phyloP scores from a whole-genome alignment of 345 rosid species.

The Populus tremula region DNA sequence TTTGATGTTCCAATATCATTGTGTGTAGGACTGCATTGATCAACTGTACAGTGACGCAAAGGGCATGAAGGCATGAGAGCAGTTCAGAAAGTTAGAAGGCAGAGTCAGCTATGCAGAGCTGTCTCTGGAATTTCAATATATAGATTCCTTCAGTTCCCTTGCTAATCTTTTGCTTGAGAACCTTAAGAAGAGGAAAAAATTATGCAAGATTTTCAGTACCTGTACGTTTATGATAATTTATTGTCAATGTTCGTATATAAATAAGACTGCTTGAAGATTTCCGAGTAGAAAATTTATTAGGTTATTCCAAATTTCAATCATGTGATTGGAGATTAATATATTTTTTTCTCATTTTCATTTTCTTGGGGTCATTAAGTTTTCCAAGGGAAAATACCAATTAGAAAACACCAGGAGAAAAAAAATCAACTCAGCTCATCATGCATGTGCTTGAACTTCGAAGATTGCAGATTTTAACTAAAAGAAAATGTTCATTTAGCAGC shows the following conservation, averaged over 20 bases:
- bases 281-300: neutral
- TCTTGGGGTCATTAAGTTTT: neutral
- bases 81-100: conserved; percentile 2
- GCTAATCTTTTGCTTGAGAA: neutral
- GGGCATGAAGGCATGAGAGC: conserved; percentile 43
- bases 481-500: neutral
- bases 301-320: neutral
- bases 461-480: neutral
- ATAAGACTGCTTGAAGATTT: conserved; percentile 12
- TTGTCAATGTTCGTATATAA: conserved; percentile 11
- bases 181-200: neutral
- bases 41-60: conserved; percentile 73
- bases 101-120: neutral
- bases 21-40: conserved; percentile 54
- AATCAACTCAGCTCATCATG: neutral
- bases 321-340: neutral
- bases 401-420: too few relatives aligned
- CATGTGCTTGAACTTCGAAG: neutral
- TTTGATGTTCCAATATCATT: neutral
- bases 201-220: neutral
- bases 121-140: neutral
- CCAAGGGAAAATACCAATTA: too few relatives aligned
- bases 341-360: neutral
- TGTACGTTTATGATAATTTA: neutral
- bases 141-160: neutral